Evolutionary conservation across 2,329 filamentous ascomycete genomes (phyloP), one percentile per base, ranked within the genome.

Genomic region (Ophiosphaerella korrae): DNA sequence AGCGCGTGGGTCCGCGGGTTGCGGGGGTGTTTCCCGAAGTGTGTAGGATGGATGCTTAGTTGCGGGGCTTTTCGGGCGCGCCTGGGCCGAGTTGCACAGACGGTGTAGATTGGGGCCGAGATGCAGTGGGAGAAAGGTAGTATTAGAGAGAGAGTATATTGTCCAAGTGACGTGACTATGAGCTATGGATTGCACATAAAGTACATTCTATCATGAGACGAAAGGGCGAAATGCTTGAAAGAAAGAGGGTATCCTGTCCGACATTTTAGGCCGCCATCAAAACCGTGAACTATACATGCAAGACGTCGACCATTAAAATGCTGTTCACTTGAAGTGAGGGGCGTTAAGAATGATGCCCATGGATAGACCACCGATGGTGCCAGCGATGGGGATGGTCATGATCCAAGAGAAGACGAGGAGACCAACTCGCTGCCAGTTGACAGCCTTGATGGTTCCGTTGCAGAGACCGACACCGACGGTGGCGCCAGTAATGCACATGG

Each of bases 401-500:
- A 88, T 80, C 85, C 88, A 92, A 0, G 84, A 84, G 48, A 88
- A 74, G 43, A 88, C 62, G 52, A 92, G 71, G 7, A 90, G 82
- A 36, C 80, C 82, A 8, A 92, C 85, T 70, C 87, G 85, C 74
- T 90, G 71, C 60, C 63, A 92, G 81, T 92, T 92, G 64, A 92
- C 85, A 1, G 88, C 88, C 75, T 84, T 87, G 51, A 84, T 56
- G 24, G 82, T 85, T 31, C 88, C 87, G 70, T 90, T 91, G 80
- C 87, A 90, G 16, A 92, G 84, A 67, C 87, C 88, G 42, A 92
- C 88, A 52, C 88, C 88, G 38, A 91, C 86, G 0, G 88, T 91
- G 23, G 88, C 88, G 47, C 89, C 88, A 12, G 88, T 91, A 72
- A 92, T 90, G 72, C 88, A 92, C 88, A 72, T 72, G 42, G 71